Percentiles rank a stretch among this genome's conserved stretches.
phyloP scores from a whole-genome alignment of 192 early-diverging fungal species.

The Podochytrium sp. region DNA sequence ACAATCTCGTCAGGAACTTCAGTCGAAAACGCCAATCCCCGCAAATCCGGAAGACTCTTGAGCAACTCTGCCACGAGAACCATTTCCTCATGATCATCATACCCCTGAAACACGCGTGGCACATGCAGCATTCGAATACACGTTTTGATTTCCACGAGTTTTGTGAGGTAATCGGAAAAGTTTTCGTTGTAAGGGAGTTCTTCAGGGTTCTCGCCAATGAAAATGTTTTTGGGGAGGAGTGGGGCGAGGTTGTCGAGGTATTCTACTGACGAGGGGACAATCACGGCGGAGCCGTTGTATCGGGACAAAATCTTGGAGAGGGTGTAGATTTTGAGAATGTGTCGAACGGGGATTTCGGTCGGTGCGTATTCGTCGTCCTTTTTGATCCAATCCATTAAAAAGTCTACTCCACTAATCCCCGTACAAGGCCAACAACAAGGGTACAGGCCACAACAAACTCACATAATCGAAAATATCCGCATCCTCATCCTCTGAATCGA shows the following conservation, averaged over 20 bases:
- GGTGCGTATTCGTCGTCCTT: neutral
- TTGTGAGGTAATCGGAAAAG: neutral
- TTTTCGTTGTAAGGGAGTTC: neutral
- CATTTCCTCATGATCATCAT: neutral
- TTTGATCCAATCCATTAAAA: too few relatives aligned
- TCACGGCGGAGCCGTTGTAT: neutral
- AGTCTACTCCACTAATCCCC: too few relatives aligned
- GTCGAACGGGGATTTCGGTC: neutral
- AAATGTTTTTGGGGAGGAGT: neutral
- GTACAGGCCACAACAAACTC: too few relatives aligned
- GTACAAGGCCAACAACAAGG: too few relatives aligned
- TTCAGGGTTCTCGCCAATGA: neutral
- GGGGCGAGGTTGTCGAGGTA: neutral
- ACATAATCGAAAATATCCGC: neutral
- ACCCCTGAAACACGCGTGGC: neutral
- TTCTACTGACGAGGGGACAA: neutral
- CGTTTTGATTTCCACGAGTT: neutral
- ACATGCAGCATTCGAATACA: neutral
- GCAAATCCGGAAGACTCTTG: neutral
- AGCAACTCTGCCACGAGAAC: neutral
- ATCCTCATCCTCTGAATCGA: neutral
- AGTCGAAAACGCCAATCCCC: neutral
- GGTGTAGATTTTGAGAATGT: neutral
- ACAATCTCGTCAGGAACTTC: neutral
- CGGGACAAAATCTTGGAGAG: neutral